Conservation (phyloP, 2,329 filamentous ascomycete genomes). For the Phaeosphaeria sp. region DNA sequence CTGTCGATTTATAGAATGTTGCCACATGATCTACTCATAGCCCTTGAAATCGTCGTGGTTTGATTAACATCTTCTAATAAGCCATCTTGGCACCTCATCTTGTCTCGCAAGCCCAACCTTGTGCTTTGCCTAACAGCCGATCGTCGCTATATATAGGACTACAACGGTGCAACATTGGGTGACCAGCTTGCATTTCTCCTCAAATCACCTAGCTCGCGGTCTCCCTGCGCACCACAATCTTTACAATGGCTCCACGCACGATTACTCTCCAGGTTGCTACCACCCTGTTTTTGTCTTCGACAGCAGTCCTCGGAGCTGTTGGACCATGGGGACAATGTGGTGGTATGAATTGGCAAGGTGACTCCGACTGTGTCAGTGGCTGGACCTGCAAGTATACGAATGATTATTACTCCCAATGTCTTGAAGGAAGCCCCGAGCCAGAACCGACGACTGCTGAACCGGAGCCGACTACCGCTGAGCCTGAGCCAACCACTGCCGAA, state of each 20-base stretch:
- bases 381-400: constrained; percentile 45
- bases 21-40: neutral
- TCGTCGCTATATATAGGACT: neutral
- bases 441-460: neutral
- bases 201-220: neutral
- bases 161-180: neutral
- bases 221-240: neutral
- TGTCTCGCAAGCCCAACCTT: neutral
- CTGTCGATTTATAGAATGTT: neutral
- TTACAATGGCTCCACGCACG: neutral
- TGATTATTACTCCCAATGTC: constrained; percentile 53
- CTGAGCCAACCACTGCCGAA: neutral
- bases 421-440: constrained; percentile 1
- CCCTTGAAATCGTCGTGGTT: neutral
- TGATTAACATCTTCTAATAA: neutral
- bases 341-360: constrained; percentile 48
- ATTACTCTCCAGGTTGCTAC: neutral
- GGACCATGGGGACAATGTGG: constrained; percentile 45
- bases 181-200: neutral
- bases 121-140: neutral
- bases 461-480: neutral
- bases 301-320: neutral
- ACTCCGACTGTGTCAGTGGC: constrained; percentile 45
- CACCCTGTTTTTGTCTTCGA: neutral
- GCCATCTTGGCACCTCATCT: neutral